phyloP scores from a whole-genome alignment of 2,329 filamentous ascomycete genomes.

The Diaporthe vexans region DNA sequence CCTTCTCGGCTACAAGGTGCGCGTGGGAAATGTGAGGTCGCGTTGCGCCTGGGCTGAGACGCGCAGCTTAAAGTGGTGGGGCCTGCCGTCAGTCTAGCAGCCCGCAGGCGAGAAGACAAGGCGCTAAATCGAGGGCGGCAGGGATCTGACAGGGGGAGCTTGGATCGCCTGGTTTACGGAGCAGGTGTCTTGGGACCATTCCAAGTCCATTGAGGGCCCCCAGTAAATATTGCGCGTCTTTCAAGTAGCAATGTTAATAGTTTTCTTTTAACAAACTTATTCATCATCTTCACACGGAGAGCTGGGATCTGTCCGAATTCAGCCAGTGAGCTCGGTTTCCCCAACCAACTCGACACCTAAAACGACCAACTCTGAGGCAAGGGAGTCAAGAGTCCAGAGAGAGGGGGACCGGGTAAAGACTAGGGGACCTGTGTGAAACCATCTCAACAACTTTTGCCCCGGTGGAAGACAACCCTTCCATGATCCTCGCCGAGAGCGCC shows the following conservation, averaged over 20 bases:
- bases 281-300: background rate
- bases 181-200: constrained; percentile 19
- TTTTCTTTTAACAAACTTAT: background rate
- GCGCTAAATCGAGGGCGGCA: constrained; percentile 27
- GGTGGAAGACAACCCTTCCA: constrained; percentile 1
- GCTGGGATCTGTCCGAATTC: background rate
- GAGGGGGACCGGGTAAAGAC: background rate
- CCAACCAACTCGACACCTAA: background rate
- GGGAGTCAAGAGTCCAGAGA: constrained; percentile 1
- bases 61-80: constrained; percentile 39
- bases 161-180: constrained; percentile 22
- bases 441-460: constrained; percentile 24
- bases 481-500: background rate
- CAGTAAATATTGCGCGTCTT: constrained; percentile 20
- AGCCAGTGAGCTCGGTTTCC: background rate
- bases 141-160: constrained; percentile 19
- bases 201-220: constrained; percentile 3
- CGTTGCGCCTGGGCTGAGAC: constrained; percentile 34
- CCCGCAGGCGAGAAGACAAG: background rate
- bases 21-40: constrained; percentile 32
- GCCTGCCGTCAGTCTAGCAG: constrained; percentile 6
- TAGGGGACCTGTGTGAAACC: constrained; percentile 6
- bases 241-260: background rate
- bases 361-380: constrained; percentile 7
- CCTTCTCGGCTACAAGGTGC: background rate